Percentiles rank a stretch among this genome's conserved stretches.
Evolutionary conservation across 1,139 yeast genomes (phyloP).

Genomic region (Keqinozyma sinolaborantium): DNA sequence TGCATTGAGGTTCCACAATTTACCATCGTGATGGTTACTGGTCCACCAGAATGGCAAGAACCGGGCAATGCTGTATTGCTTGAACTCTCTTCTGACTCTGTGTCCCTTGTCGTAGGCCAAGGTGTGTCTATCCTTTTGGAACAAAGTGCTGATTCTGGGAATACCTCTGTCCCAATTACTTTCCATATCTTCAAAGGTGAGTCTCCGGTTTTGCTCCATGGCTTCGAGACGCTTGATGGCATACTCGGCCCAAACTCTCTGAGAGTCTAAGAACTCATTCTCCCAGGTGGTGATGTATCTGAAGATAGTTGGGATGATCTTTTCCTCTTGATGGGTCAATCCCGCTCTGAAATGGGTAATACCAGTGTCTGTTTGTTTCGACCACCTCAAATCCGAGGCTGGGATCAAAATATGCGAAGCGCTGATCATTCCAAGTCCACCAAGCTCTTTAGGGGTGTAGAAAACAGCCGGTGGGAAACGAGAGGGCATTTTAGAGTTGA

Average conservation of each 20-base stretch:
- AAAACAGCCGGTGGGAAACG: slow-evolving; percentile 98
- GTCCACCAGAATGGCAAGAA: slow-evolving; percentile 98
- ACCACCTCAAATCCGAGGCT: slow-evolving; percentile 87
- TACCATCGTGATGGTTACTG: slow-evolving; percentile 89
- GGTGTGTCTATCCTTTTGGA: slow-evolving; percentile 93
- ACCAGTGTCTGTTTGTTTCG: slow-evolving; percentile 91
- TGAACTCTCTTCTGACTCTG: slow-evolving; percentile 75
- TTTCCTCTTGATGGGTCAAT: slow-evolving; percentile 77
- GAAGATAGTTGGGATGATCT: slow-evolving; percentile 88
- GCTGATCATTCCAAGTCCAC: slow-evolving; percentile 97
- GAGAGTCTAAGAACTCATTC: slow-evolving; percentile 90
- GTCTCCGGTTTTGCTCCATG: slow-evolving; percentile 74
- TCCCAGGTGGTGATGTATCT: slow-evolving; percentile 96
- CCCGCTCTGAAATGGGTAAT: slow-evolving; percentile 94
- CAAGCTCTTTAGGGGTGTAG: slow-evolving; percentile 94
- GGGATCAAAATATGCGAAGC: slow-evolving; percentile 96
- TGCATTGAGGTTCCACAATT: slow-evolving; percentile 88
- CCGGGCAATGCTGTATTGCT: slow-evolving; percentile 66
- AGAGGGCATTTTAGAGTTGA: slow-evolving; percentile 97
- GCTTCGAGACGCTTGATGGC: slow-evolving; percentile 90
- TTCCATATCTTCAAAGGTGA: slow-evolving; percentile 92
- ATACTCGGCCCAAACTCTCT: slow-evolving; percentile 97
- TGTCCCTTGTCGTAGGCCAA: slow-evolving; percentile 95
- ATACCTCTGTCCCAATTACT: slow-evolving; percentile 95
- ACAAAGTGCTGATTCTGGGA: slow-evolving; percentile 91